Base-by-base conservation (phyloP, 2,329 filamentous ascomycete species). In the Polychaeton citri region DNA sequence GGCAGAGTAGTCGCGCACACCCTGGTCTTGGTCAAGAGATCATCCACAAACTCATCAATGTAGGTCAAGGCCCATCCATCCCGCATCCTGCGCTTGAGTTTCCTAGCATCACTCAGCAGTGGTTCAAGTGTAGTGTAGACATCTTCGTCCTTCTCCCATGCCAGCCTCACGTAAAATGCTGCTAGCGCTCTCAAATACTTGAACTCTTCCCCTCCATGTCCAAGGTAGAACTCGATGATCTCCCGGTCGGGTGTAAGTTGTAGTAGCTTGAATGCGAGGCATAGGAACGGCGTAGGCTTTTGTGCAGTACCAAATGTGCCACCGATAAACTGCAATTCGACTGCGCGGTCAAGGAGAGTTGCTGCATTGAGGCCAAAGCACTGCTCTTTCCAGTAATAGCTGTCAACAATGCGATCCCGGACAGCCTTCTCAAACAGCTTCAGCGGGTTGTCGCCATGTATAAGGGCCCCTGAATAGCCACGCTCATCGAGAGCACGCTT, bases 381-480 rank as follows among this genome's bases (percentile, higher is more conserved):
- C 64, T 95, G 87, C 63, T 96, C 90, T 61, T 95, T 95, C 81
- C 86, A 98, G 66, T 94, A 98, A 64, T 94, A 92, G 36, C 78
- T 84, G 54, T 94, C 86, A 48, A 87, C 77, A 60, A 98, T 95
- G 55, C 90, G 86, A 62, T 98, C 90, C 54, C 83, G 82, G 46
- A 95, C 85, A 28, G 86, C 81, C 59, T 93, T 94, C 61, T 96
- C 88, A 71, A 96, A 82, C 41, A 96, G 82, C 4, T 82, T 87
- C n/a, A 86, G 83, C 1, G 88, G 88, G 63, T 95, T 95, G 53
- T 92, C 80, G 41, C 86, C 86, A 57, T 88, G 86, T 43, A 90
- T 79, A 16, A 92, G 73, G 21, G 76, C 62, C 32, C 79, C 82
- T 9, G 66, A 69, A 55, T 83, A 82, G 55, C 88, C 88, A 49